Percentiles rank a stretch among this genome's conserved stretches.
Evolutionary conservation across 331 rosid species (phyloP).

Genomic region (Spiraea crenata): DNA sequence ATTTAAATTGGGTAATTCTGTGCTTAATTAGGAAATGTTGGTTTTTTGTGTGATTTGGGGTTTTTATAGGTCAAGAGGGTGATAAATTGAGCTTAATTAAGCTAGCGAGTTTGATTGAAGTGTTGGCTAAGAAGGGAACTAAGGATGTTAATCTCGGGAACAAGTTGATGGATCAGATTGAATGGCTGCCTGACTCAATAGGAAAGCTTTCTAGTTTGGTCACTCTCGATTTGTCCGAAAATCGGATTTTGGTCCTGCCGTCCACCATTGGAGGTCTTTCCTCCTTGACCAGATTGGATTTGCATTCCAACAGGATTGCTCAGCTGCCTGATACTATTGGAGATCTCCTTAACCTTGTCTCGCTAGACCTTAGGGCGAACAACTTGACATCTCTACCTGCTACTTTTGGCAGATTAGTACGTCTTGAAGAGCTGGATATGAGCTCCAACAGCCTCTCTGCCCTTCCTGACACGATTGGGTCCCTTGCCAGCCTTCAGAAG

Average conservation of each 20-base stretch:
- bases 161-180: conserved; percentile 73
- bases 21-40: conserved; percentile 9
- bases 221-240: conserved; percentile 78
- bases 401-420: conserved; percentile 59
- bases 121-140: conserved; percentile 67
- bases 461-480: conserved; percentile 70
- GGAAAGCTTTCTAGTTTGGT: conserved; percentile 75
- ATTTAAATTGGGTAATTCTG: conserved; percentile 7
- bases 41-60: background rate
- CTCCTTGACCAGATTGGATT: conserved; percentile 62
- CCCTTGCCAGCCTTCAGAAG: conserved; percentile 57
- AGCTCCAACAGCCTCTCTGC: conserved; percentile 63
- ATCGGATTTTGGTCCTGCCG: conserved; percentile 65
- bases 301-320: conserved; percentile 65
- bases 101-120: conserved; percentile 78
- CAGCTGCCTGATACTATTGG: conserved; percentile 71
- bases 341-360: conserved; percentile 56
- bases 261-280: conserved; percentile 72
- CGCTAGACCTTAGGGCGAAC: conserved; percentile 67
- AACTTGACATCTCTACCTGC: conserved; percentile 56
- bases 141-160: conserved; percentile 56
- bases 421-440: conserved; percentile 74
- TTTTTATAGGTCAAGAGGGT: conserved; percentile 62
- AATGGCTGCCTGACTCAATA: conserved; percentile 79
- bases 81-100: conserved; percentile 75